Conservation (phyloP, 306 rosid species). For the Prunus armeniaca region DNA sequence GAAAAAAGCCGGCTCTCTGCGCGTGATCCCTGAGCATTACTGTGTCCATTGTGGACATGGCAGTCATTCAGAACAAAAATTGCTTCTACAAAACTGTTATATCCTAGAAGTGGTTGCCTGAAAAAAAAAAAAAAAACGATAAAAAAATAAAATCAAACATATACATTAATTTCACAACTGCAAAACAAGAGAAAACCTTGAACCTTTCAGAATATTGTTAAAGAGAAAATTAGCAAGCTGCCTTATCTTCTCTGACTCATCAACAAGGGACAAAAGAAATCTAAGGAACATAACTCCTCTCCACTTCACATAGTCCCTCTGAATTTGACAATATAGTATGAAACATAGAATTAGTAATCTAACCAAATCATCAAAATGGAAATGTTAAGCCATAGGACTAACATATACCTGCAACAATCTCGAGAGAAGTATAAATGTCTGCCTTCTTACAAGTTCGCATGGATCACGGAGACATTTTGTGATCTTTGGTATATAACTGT, state of each 20-base stretch:
- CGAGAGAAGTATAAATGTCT: slow-evolving; percentile 84
- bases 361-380: slow-evolving; percentile 8
- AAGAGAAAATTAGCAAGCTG: slow-evolving; percentile 76
- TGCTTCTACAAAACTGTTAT: slow-evolving; percentile 91
- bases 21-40: slow-evolving; percentile 47
- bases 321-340: slow-evolving; percentile 23
- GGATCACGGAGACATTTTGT: slow-evolving; percentile 88
- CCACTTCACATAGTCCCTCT: slow-evolving; percentile 99
- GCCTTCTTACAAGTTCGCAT: slow-evolving; percentile 95
- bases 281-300: slow-evolving; percentile 93
- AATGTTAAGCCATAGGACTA: slow-evolving; percentile 5
- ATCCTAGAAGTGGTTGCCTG: slow-evolving; percentile 90
- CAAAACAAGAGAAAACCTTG: slow-evolving; percentile 14
- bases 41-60: slow-evolving; percentile 61
- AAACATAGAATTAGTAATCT: neutral
- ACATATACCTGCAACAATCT: slow-evolving; percentile 78
- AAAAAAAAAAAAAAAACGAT: neutral
- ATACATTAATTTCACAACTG: slow-evolving; percentile 19
- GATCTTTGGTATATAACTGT: slow-evolving; percentile 84
- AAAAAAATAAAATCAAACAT: slow-evolving; percentile 10
- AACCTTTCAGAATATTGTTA: slow-evolving; percentile 89
- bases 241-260: slow-evolving; percentile 84
- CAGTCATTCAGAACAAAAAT: slow-evolving; percentile 82
- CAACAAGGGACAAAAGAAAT: slow-evolving; percentile 93
- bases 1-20: slow-evolving; percentile 65